Base-by-base conservation (phyloP, 2,329 filamentous ascomycete species). In the Botrytis fabae region DNA sequence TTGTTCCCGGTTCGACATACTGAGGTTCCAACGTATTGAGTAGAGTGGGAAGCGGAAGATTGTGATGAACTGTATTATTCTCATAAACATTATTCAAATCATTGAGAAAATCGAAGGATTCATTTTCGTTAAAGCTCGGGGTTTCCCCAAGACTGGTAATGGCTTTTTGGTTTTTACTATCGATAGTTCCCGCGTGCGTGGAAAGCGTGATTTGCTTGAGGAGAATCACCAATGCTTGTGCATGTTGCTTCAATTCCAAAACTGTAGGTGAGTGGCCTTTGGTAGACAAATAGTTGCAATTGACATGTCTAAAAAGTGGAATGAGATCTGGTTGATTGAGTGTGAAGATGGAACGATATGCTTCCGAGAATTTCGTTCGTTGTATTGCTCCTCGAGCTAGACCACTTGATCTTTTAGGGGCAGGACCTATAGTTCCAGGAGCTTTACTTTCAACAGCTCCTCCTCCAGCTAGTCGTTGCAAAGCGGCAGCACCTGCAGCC, bases 251-350 rank as follows among this genome's bases (percentile, higher is more conserved):
- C 51, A 90, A 82, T 1, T 86, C 83, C 1, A 86, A 81, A n/a
- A 90, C 82, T 0, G 87, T 89, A 1, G 88, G 87, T 5, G 87
- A 81, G 9, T 82, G 79, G 7, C 84, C 85, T 20, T 81, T 80
- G 2, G 86, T 88, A 3, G 88, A 90, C 57, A 90, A 81, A 76
- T 89, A 89, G 73, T 83, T 82, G 80, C 88, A 90, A 80, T 88
- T 89, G 75, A 89, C 81, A 75, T 89, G 84, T 59, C 84, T 74
- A 71, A 86, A 80, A 8, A 63, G 62, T 0, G 42, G 46, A 6
- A 76, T 57, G 38, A 7, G 71, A 20, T 63, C 35, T 22, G 62
- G 66, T 46, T 46, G 64, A 65, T 8, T 69, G 65, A 40, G 54
- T 16, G 75, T 76, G 57, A 77, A 74, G 16, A 68, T 70, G 5